Base-by-base conservation (phyloP, 345 rosid genomes). In the Bruguiera parviflora region DNA sequence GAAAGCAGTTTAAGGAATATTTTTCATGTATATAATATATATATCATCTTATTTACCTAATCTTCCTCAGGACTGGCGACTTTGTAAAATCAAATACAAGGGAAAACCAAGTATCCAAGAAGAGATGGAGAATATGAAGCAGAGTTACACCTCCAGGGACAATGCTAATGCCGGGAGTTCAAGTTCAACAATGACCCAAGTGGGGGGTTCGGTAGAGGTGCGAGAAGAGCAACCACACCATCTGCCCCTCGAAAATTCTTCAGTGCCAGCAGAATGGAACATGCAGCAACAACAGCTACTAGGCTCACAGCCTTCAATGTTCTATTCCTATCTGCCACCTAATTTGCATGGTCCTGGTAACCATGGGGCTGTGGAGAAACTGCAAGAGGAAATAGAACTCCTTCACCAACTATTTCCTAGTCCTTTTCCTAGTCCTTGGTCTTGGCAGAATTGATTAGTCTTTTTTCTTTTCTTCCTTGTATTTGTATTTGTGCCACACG, bases 51-150 rank as follows among this genome's bases (percentile, higher is more conserved):
- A 5, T 2, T 21, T 31, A 8, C 5, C 27, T 10, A 2, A 20
- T 28, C 8, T 31, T 5, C 3, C 0, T 60, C 49, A 72, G 75
- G 70, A 47, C 1, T 72, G 75, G 75, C 65, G 65, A 27, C 75
- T 72, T 31, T 72, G 75, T 58, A 72, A 58, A 59, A 59, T 72
- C 5, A 72, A 58, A 32, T 19, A 72, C 11, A 72, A 72, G 39
- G 75, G 75, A 11, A 72, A 31, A 61, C 58, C 75, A 58, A 65
- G 64, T 20, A 2, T 72, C 18, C 70, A 65, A 6, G 70, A 72
- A 24, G 75, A 72, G 59, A 58, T 58, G 66, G 68, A 71, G 63
- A 63, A 52, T 35, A 63, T 71, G 0, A 71, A 24, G 75, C 28
- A 58, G 32, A 53, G 8, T 3, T 15, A 13, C 21, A 57, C 64